phyloP scores from a whole-genome alignment of 2,329 filamentous ascomycete genomes.

The Plectosphaerella sp. region DNA sequence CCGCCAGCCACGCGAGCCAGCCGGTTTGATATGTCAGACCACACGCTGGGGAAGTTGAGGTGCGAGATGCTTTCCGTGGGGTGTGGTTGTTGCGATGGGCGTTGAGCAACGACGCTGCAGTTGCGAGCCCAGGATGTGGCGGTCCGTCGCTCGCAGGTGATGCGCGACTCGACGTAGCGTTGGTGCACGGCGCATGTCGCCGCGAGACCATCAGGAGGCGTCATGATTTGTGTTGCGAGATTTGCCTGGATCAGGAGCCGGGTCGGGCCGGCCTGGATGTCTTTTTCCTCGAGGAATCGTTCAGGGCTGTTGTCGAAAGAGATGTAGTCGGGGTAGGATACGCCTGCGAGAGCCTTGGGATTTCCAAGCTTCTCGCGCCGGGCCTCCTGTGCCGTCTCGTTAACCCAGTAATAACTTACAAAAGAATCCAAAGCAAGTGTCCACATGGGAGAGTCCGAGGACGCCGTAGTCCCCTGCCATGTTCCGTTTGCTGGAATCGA shows the following conservation, averaged over 20 bases:
- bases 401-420: not conserved
- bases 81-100: not conserved
- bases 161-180: constrained; percentile 5
- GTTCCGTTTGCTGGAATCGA: constrained; percentile 6
- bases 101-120: constrained; percentile 2
- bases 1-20: constrained; percentile 1
- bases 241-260: constrained; percentile 1
- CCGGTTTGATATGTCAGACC: not conserved
- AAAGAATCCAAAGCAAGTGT: constrained; percentile 3
- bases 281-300: not conserved
- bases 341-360: no score
- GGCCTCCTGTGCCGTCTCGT: not conserved
- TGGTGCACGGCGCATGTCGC: constrained; percentile 2
- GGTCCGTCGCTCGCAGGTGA: constrained; percentile 1
- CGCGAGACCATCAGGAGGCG: no score
- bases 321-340: no score
- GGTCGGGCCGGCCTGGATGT: not conserved
- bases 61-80: constrained; percentile 1
- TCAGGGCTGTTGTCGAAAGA: not conserved
- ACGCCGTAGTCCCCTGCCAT: not conserved
- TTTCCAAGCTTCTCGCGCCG: no score
- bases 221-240: no score
- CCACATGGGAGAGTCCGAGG: not conserved
- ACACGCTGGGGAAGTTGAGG: not conserved
- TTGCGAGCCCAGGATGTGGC: not conserved